Base-by-base conservation (phyloP, 2,329 filamentous ascomycete species). In the Monilinia fructicola region DNA sequence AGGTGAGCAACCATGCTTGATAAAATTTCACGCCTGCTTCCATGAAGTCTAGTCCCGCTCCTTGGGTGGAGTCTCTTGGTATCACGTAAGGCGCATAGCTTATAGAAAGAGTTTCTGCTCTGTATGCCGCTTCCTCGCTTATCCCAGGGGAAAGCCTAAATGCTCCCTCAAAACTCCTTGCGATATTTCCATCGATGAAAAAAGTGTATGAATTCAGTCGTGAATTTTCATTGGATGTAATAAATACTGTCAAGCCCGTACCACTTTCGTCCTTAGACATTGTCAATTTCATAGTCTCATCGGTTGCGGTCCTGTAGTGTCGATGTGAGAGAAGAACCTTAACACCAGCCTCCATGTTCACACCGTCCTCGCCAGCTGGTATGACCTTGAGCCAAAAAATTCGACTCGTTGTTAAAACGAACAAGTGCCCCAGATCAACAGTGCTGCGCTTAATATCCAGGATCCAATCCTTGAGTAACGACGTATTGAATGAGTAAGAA, bases 381-480 rank as follows among this genome's bases (percentile, higher is more conserved):
- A 65, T 67, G 14, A 77, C 58, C 56, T 75, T 67, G 11, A 77
- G 59, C 74, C 74, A 76, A 58, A 76, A 74, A 11, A 77, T 67
- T 42, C 71, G 74, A 54, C 69, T 69, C 14, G 69, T 74, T 16
- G 75, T 91, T 54, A 91, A 77, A 12, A 90, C 77, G 66, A 87
- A 84, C 1, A 87, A 72, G n/a, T 85, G 81, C 35, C 79, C 78
- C 6, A 79, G 77, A 64, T 82, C 78, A 2, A 76, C 72, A 0
- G 81, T 81, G 67, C 84, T 84, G 11, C 76, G 71, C 69, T 81
- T 80, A 1, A 87, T 73, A 72, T 90, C 84, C 67, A 92, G 74
- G 58, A 92, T 83, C 82, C 83, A 82, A 67, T 79, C 69, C n/a
- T 67, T 65, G 14, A 67, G 69, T 0, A 56, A 69, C 16, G 35